phyloP scores from a whole-genome alignment of 495 filamentous ascomycete species.

The Paragyromitra xinjiangensis region DNA sequence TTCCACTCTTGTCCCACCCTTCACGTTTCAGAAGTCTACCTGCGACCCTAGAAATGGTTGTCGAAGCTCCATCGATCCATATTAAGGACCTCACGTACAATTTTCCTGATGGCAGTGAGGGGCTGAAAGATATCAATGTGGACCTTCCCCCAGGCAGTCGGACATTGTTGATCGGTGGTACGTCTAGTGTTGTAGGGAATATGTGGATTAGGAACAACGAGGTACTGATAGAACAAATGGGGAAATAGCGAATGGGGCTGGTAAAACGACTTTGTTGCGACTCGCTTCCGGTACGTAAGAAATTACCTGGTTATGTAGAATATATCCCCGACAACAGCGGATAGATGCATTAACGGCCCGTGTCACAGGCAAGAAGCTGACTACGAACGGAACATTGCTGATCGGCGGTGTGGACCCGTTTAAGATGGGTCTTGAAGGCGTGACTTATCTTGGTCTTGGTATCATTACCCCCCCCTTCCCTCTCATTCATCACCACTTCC shows the following conservation, averaged over 20 bases:
- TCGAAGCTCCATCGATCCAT: constrained; percentile 63
- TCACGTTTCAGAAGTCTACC: background rate
- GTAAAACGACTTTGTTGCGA: constrained; percentile 94
- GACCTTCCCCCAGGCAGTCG: constrained; percentile 81
- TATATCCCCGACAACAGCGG: constrained; percentile 60
- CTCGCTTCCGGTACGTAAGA: constrained; percentile 58
- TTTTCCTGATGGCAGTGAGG: constrained; percentile 81
- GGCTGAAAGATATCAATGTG: constrained; percentile 75
- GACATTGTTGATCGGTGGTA: constrained; percentile 91
- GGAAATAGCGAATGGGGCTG: constrained; percentile 84
- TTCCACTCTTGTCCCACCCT: background rate
- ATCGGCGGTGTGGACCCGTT: constrained; percentile 91
- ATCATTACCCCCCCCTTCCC: constrained; percentile 57
- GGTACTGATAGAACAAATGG: background rate
- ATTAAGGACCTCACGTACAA: constrained; percentile 83
- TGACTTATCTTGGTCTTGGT: constrained; percentile 85
- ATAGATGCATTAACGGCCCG: constrained; percentile 57
- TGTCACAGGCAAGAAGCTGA: constrained; percentile 80
- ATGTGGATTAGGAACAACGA: background rate
- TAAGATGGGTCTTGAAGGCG: constrained; percentile 83
- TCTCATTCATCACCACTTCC: background rate
- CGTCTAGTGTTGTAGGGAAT: constrained; percentile 21
- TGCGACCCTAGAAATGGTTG: constrained; percentile 40
- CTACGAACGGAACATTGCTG: constrained; percentile 73
- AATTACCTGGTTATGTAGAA: background rate